Percentiles rank a stretch among this genome's conserved stretches.
Conservation (phyloP, 2,329 filamentous ascomycete species). For the Exophiala phaeomuriformis region DNA sequence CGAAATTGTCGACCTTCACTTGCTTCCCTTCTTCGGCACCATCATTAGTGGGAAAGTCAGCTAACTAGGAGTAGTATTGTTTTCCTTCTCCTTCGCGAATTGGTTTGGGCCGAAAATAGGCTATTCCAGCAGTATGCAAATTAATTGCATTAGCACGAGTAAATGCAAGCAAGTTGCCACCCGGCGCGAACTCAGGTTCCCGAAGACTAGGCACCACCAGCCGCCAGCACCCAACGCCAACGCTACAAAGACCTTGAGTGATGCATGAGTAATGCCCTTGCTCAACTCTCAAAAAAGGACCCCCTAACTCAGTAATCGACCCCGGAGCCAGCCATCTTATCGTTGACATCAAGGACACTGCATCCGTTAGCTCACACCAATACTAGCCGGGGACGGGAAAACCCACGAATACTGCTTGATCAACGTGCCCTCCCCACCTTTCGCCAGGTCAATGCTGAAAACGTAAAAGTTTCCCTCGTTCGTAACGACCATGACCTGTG, state of each 20-base stretch:
- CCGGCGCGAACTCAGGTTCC: too few species aligned
- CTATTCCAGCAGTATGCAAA: too few species aligned
- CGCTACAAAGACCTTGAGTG: background rate
- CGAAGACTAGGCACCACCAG: too few species aligned
- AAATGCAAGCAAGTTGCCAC: too few species aligned
- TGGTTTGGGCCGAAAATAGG: too few species aligned
- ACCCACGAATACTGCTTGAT: conserved; percentile 90
- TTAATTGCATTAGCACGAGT: too few species aligned
- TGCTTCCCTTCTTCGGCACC: too few species aligned
- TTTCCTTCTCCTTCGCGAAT: too few species aligned
- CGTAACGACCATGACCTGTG: conserved; percentile 96
- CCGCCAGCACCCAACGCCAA: background rate
- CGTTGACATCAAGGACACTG: conserved; percentile 41
- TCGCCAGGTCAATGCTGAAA: conserved; percentile 90
- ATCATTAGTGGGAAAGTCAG: too few species aligned
- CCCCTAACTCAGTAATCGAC: conserved; percentile 30
- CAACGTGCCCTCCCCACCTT: conserved; percentile 84
- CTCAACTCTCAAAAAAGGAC: background rate
- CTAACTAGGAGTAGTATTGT: too few species aligned
- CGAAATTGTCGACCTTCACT: too few species aligned
- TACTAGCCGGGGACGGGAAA: background rate
- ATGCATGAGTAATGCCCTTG: background rate
- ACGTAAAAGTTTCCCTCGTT: conserved; percentile 93
- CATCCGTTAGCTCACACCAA: conserved; percentile 10
- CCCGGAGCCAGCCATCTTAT: conserved; percentile 34